Evolutionary conservation across 2,329 filamentous ascomycete species (phyloP).

Genomic region (Talaromyces amestolkiae): DNA sequence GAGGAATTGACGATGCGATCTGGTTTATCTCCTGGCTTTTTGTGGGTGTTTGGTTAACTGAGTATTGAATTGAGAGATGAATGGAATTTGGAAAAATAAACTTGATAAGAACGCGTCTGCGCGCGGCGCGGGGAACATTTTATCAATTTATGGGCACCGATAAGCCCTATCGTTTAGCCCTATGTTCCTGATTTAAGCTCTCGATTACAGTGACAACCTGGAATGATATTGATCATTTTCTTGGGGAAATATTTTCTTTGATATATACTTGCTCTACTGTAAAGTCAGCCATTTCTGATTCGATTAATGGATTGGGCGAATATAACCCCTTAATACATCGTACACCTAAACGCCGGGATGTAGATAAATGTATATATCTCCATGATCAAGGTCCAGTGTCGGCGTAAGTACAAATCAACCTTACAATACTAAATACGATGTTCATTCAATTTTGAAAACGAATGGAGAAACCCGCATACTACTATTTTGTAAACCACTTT

Average conservation of each 20-base stretch:
- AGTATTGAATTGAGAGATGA: neutral
- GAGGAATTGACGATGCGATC: neutral
- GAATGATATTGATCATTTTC: neutral
- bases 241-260: neutral
- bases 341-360: too few species aligned
- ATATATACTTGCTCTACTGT: neutral
- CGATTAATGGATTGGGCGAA: neutral
- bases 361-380: neutral
- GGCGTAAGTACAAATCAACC: too few species aligned
- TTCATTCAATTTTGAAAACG: too few species aligned
- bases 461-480: too few species aligned
- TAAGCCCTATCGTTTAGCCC: constrained; percentile 12
- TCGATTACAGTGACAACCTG: neutral
- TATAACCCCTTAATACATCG: too few species aligned
- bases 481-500: neutral
- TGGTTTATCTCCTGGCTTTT: neutral
- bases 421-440: too few species aligned
- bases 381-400: neutral
- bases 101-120: constrained; percentile 19
- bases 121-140: constrained; percentile 4
- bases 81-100: neutral
- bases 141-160: neutral
- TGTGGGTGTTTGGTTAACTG: neutral
- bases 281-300: neutral
- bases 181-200: neutral